Evolutionary conservation across 164 flowering plant genomes (phyloP).

Genomic region (Amborella trichopoda): DNA sequence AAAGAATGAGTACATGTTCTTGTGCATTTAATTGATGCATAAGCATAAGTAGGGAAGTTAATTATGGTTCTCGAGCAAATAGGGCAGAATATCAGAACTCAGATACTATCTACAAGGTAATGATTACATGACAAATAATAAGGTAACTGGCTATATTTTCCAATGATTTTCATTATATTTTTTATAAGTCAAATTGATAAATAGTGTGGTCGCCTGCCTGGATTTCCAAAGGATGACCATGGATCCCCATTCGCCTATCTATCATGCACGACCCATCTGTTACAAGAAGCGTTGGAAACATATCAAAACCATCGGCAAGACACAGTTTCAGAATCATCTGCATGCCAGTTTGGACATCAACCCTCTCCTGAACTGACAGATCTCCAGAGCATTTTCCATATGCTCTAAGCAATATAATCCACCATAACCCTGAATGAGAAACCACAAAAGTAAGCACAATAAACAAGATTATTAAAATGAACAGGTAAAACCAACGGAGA

Average conservation of each 20-base stretch:
- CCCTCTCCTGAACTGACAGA: constrained; percentile 57
- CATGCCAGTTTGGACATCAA: constrained; percentile 83
- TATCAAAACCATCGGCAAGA: constrained; percentile 83
- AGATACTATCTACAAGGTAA: background rate
- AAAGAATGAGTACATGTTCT: no score
- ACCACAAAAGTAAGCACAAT: no score
- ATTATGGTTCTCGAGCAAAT: no score
- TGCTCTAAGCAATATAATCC: constrained; percentile 75
- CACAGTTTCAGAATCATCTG: constrained; percentile 73
- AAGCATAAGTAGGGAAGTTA: no score
- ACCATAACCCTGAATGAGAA: constrained; percentile 51
- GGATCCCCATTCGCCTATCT: constrained; percentile 84
- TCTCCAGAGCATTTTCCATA: constrained; percentile 79
- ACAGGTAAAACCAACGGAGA: background rate
- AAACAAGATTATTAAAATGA: no score
- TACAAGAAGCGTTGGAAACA: constrained; percentile 75
- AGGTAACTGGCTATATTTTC: no score
- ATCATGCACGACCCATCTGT: constrained; percentile 94
- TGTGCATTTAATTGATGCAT: no score
- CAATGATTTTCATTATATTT: no score
- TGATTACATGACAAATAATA: background rate
- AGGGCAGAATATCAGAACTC: no score
- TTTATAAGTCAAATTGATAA: no score
- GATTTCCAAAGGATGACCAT: constrained; percentile 85
- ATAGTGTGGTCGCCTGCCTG: no score